A percentile compares a stretch with the other conserved stretches of the same genome.
phyloP scores from a whole-genome alignment of 805 yeast genomes.

The Citeromyces nyonsensis region DNA sequence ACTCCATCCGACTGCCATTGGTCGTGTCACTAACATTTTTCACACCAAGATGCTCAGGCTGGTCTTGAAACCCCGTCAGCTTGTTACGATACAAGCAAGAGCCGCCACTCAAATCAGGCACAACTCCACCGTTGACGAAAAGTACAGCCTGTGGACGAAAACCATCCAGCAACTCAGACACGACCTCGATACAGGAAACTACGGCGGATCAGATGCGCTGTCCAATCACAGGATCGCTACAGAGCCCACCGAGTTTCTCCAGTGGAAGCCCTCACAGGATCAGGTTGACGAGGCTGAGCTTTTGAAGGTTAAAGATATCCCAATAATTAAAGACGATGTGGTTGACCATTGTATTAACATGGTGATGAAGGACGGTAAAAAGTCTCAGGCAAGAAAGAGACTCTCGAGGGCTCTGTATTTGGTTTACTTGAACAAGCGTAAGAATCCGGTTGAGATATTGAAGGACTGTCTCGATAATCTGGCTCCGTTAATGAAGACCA shows the following conservation, averaged over 20 bases:
- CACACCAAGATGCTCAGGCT: constrained; percentile 2
- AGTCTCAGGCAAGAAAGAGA: constrained; percentile 59
- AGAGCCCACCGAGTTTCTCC: constrained; percentile 5
- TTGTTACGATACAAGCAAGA: too few relatives aligned
- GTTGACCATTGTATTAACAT: constrained; percentile 68
- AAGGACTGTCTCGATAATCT: constrained; percentile 63
- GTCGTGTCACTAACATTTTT: neutral
- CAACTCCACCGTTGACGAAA: constrained; percentile 6
- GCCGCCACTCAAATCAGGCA: neutral
- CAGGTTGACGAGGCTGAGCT: constrained; percentile 44
- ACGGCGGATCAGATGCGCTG: constrained; percentile 1
- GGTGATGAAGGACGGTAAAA: constrained; percentile 88
- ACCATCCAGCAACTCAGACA: constrained; percentile 12
- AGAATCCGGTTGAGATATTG: constrained; percentile 68
- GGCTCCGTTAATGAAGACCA: constrained; percentile 74
- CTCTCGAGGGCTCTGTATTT: constrained; percentile 70
- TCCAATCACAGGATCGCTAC: neutral
- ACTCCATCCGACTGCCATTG: neutral
- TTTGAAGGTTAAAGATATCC: constrained; percentile 36
- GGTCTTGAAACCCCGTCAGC: too few relatives aligned
- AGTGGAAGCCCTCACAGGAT: constrained; percentile 44
- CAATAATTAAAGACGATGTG: constrained; percentile 50
- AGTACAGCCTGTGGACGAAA: constrained; percentile 13
- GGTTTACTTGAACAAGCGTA: constrained; percentile 53
- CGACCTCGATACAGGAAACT: constrained; percentile 8